A percentile compares a stretch with the other conserved stretches of the same genome.
These are phyloP conservation scores for Penicillium sp. DNA, from an alignment of 2,329 filamentous ascomycete species.

Conservation along the genomic window DNA sequence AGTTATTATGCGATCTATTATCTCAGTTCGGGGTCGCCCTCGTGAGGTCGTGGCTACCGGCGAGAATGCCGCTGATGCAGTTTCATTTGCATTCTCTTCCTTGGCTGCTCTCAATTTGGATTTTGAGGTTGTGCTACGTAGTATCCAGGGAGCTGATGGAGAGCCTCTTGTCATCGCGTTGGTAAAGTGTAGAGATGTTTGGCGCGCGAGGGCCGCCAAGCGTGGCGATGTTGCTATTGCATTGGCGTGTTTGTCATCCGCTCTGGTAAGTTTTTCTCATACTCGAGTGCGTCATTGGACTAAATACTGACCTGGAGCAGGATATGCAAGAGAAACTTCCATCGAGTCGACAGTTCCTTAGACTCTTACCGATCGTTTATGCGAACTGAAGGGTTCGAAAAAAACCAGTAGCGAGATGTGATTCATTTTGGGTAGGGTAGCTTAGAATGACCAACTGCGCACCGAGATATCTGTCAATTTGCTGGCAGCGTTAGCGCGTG, in stretches of 20 bases:
- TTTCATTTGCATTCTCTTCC: not conserved
- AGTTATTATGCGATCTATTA: not conserved
- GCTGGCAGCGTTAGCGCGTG: not conserved
- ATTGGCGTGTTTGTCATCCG: not conserved
- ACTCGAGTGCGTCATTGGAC: not conserved
- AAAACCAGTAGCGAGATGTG: not conserved
- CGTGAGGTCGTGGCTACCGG: not conserved
- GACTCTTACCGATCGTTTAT: not conserved
- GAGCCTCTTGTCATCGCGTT: not conserved
- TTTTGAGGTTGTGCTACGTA: not conserved
- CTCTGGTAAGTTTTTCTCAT: not conserved
- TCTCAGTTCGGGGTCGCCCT: not conserved
- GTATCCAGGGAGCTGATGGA: not conserved
- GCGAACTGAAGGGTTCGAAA: not conserved
- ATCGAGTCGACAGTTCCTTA: not conserved
- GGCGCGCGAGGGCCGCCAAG: not conserved
- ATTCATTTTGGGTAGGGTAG: not conserved
- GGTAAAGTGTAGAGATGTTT: not conserved
- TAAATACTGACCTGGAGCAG: not conserved
- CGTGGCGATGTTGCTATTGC: not conserved
- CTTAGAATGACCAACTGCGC: not conserved
- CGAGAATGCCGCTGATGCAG: not conserved
- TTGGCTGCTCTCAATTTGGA: not conserved
- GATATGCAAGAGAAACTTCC: not conserved
- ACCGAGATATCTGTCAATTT: not conserved